These are phyloP conservation scores for Cylindrotheca closterium DNA, from an alignment of 108 stramenopile species.

Conservation along the genomic window DNA sequence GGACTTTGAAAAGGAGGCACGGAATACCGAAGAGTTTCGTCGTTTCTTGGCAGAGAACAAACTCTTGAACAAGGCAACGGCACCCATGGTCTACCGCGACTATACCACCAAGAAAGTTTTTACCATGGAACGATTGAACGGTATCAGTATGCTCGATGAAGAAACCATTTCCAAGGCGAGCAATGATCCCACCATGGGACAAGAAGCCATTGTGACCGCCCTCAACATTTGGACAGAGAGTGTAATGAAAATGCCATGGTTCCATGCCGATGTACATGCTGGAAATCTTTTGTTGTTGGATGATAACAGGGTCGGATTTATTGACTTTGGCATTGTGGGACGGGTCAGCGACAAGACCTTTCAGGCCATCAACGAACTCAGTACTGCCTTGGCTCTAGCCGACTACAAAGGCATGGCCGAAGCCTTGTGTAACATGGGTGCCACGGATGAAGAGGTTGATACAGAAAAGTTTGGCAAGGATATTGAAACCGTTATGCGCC, in stretches of 20 bases:
- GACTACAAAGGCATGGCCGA: conserved; percentile 89
- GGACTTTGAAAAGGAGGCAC: conserved; percentile 90
- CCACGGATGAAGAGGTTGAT: conserved; percentile 88
- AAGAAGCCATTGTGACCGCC: conserved; percentile 82
- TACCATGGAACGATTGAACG: conserved; percentile 89
- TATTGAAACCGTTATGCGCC: conserved; percentile 78
- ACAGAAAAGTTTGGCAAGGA: conserved; percentile 80
- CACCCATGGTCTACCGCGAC: conserved; percentile 67
- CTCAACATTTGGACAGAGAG: conserved; percentile 92
- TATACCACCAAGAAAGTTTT: conserved; percentile 83
- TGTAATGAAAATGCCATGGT: conserved; percentile 90
- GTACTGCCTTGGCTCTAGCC: conserved; percentile 62
- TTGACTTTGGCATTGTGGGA: conserved; percentile 98
- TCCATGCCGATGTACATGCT: conserved; percentile 97
- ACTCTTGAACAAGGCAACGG: conserved; percentile 66
- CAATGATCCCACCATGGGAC: conserved; percentile 69
- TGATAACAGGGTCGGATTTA: conserved; percentile 94
- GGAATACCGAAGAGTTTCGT: conserved; percentile 90
- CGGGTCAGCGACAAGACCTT: conserved; percentile 86
- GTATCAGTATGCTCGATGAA: conserved; percentile 88
- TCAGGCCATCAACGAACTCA: conserved; percentile 83
- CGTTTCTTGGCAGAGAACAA: conserved; percentile 66
- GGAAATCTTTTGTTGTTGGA: conserved; percentile 64
- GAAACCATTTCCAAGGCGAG: conserved; percentile 68
- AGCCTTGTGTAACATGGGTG: conserved; percentile 88